Evolutionary conservation across 176 grass and related monocot genomes (phyloP), one percentile per base, ranked within the genome.

Genomic region (Aegilops speltoides): DNA sequence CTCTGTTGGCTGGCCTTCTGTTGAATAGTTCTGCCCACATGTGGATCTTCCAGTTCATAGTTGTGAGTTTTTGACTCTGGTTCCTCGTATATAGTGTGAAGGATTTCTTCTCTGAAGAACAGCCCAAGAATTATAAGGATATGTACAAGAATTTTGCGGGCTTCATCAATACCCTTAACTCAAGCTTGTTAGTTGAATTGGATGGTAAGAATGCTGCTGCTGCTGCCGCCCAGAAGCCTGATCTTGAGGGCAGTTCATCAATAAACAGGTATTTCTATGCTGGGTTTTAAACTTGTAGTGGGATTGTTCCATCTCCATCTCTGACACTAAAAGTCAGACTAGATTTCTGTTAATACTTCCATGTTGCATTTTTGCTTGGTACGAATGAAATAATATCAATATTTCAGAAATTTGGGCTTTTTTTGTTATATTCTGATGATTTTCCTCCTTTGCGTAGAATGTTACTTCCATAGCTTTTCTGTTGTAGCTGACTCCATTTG

Each of bases 71-170:
- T 67, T 88, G 46, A 91, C 62, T 32, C 33, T 77, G 32, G 10
- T 86, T 77, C 31, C 63, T 63, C 33, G 3, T 78, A 68, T 93
- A 72, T 73, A 99, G 97, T 17, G 91, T 94, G 32, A 91, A 96
- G 64, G 97, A 99, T 61, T 95, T 89, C 79, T 90, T 99, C 63
- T 83, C 83, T 6, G 87, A 82, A 7, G 60, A 82, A 70, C 76
- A 85, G 69, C 62, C 83, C 6, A 99, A 93, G 77, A 99, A 96
- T 89, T 94, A 90, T 15, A 78, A 79, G 62, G 85, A 94, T 17
- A 88, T 93, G 86, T 99, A 99, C 91, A 96, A 94, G 86, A 93
- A 99, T 86, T 89, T 99, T 43, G 57, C 92, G 43, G 89, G 73
- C 76, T 86, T 99, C n/a, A 83, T 99, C 65, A 80, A 93, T 8